Evolutionary conservation across 2,329 filamentous ascomycete species (phyloP).

Genomic region (Penicillium sp.): DNA sequence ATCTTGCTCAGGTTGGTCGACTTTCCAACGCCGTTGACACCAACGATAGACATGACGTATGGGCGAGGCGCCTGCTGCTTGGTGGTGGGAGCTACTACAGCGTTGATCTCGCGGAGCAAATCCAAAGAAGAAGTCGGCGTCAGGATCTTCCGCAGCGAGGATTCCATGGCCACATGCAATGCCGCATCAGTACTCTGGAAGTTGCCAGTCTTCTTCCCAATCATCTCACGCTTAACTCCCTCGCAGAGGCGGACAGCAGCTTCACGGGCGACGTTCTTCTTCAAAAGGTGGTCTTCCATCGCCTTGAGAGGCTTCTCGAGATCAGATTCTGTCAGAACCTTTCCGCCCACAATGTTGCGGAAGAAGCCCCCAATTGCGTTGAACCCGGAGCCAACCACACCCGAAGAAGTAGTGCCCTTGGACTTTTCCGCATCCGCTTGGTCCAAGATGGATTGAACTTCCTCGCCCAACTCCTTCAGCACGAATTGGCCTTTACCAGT

Average conservation of each 20-base stretch:
- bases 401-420: slow-evolving; percentile 43
- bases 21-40: slow-evolving; percentile 96
- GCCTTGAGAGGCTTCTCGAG: slow-evolving; percentile 85
- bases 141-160: slow-evolving; percentile 85
- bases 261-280: slow-evolving; percentile 93
- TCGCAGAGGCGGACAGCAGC: slow-evolving; percentile 84
- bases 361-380: slow-evolving; percentile 81
- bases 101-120: slow-evolving; percentile 83
- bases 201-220: slow-evolving; percentile 81
- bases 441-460: slow-evolving; percentile 81
- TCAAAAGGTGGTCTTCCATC: slow-evolving; percentile 88
- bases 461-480: slow-evolving; percentile 82
- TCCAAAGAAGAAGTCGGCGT: slow-evolving; percentile 92
- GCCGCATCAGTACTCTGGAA: slow-evolving; percentile 83
- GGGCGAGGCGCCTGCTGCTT: slow-evolving; percentile 62
- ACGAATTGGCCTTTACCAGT: slow-evolving; percentile 87
- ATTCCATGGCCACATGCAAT: slow-evolving; percentile 79
- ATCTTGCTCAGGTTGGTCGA: slow-evolving; percentile 97
- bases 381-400: slow-evolving; percentile 68
- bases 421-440: slow-evolving; percentile 61
- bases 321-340: slow-evolving; percentile 79
- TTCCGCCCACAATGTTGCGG: slow-evolving; percentile 88
- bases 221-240: slow-evolving; percentile 77
- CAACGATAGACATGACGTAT: slow-evolving; percentile 96
- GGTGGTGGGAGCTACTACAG: slow-evolving; percentile 58